These are phyloP conservation scores for Westerdykella ornata DNA, from an alignment of 2,329 filamentous ascomycete species.

Conservation along the genomic window DNA sequence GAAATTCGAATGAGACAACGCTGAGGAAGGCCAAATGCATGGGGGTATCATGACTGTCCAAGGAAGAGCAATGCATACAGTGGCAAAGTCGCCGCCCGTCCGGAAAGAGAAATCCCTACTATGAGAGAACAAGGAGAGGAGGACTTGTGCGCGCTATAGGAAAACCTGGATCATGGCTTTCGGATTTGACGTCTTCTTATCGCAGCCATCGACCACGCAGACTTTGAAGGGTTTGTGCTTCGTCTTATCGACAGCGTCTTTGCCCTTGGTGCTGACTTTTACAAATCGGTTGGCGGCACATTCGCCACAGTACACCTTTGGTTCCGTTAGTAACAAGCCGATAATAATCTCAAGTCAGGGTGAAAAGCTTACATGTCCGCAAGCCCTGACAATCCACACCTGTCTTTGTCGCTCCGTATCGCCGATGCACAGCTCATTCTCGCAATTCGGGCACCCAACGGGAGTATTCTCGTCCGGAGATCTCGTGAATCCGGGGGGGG, in stretches of 20 bases:
- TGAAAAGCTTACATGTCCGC: constrained; percentile 69
- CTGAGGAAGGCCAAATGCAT: not conserved
- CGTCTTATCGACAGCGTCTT: constrained; percentile 24
- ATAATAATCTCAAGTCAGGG: not conserved
- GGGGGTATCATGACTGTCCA: not conserved
- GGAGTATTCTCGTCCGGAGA: constrained; percentile 64
- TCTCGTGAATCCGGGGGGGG: constrained; percentile 73
- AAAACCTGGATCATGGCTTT: constrained; percentile 40
- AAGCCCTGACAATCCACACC: constrained; percentile 86
- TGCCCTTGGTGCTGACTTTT: constrained; percentile 37
- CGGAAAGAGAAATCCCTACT: too few relatives aligned
- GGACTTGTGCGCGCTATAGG: constrained; percentile 17
- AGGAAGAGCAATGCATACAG: too few relatives aligned
- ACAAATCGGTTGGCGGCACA: constrained; percentile 41
- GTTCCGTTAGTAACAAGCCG: constrained; percentile 5
- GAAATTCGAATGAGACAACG: too few relatives aligned
- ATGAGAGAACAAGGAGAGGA: too few relatives aligned
- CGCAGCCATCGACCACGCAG: constrained; percentile 43
- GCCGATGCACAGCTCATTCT: constrained; percentile 73
- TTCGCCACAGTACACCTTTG: constrained; percentile 49
- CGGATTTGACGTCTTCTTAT: constrained; percentile 27
- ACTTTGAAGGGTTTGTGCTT: constrained; percentile 38
- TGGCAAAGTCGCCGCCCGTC: too few relatives aligned
- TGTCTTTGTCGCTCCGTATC: constrained; percentile 64
- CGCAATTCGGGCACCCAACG: constrained; percentile 79